Percentiles rank a stretch among this genome's conserved stretches.
These are phyloP conservation scores for Trichoderma guizhouense DNA, from an alignment of 2,329 filamentous ascomycete species.

Conservation along the genomic window DNA sequence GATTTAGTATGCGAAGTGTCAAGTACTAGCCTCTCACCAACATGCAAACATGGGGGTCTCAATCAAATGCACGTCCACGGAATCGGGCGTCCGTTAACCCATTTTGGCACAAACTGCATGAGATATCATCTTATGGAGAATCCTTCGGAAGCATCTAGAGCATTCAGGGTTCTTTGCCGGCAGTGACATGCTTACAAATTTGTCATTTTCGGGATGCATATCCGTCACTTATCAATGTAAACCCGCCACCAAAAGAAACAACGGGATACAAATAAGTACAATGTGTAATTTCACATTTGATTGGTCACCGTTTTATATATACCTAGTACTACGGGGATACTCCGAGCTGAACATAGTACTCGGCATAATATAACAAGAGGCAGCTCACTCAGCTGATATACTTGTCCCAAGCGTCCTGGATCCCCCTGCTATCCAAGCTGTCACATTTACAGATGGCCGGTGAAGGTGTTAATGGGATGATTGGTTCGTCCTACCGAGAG, in stretches of 20 bases:
- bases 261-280: not conserved
- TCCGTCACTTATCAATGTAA: not conserved
- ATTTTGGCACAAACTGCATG: not conserved
- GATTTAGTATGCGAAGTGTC: not conserved
- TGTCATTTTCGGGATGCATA: not conserved
- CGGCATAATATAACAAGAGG: not conserved
- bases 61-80: not conserved
- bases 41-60: not conserved
- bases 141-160: not conserved
- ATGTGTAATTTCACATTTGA: too few species aligned
- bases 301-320: not conserved
- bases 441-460: not conserved
- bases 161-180: not conserved
- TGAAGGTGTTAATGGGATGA: not conserved
- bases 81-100: not conserved
- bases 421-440: not conserved
- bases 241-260: not conserved
- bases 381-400: not conserved
- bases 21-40: not conserved
- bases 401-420: not conserved
- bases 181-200: not conserved
- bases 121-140: not conserved
- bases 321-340: not conserved
- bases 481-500: not conserved
- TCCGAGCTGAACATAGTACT: not conserved